A percentile compares a stretch with the other conserved stretches of the same genome.
phyloP scores from a whole-genome alignment of 768 basidiomycete species.

The Boletus insuetus region DNA sequence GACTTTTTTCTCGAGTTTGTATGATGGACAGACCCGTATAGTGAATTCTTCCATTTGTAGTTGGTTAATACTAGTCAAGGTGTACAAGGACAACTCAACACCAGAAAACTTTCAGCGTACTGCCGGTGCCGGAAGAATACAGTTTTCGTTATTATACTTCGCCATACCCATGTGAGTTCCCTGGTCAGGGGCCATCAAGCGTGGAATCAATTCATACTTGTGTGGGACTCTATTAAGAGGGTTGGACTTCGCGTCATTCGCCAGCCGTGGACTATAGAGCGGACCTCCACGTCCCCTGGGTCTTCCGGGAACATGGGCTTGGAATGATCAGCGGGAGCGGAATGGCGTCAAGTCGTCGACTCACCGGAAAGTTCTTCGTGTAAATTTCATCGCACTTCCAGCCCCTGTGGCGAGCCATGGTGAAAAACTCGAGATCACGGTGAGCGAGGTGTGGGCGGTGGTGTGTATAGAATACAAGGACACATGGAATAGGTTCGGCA shows the following conservation, averaged over 20 bases:
- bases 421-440: constrained; percentile 82
- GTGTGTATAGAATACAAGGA: constrained; percentile 88
- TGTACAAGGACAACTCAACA: too few species aligned
- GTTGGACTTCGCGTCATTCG: constrained; percentile 36
- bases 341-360: constrained; percentile 12
- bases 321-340: not conserved
- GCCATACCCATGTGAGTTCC: too few species aligned
- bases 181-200: too few species aligned
- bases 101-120: too few species aligned
- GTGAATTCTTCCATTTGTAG: not conserved
- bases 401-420: constrained; percentile 53
- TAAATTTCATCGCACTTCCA: constrained; percentile 76
- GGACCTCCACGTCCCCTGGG: constrained; percentile 69
- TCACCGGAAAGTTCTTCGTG: constrained; percentile 59
- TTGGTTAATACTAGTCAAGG: not conserved
- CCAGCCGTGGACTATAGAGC: constrained; percentile 88
- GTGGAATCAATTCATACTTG: not conserved
- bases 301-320: constrained; percentile 93
- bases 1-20: not conserved
- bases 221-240: not conserved
- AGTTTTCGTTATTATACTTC: too few species aligned
- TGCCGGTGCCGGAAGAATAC: too few species aligned
- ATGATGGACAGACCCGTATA: not conserved
- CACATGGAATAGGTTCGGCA: constrained; percentile 31
- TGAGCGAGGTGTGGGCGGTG: constrained; percentile 83